Base-by-base conservation (phyloP, 2,329 filamentous ascomycete genomes). In the Emergomyces orientalis region DNA sequence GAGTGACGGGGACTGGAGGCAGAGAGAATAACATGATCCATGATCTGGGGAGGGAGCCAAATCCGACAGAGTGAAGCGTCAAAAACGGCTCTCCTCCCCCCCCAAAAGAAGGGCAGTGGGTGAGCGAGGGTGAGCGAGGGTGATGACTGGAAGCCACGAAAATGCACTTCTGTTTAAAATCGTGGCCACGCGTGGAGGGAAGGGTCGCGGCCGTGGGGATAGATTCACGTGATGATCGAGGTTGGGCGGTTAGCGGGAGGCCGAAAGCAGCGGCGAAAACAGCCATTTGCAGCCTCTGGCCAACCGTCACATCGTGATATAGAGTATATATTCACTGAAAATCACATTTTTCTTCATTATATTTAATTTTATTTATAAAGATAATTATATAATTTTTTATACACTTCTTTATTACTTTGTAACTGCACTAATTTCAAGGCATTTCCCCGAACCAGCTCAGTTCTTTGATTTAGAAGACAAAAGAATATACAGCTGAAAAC, bases 281-380 rank as follows among this genome's bases (percentile, higher is more conserved):
- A 49, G 66, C 66, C 63, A 47, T 63, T 67, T 67, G 41, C 41
- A 63, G 66, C 67, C 51, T 57, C 63, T 56, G 45, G 64, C 60
- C 65, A 67, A 67, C 66, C 57, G 64, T 68, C 62, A 67, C 74
- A 3, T 64, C 58, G 63, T 66, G 65, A 66, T 56, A 56, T 41
- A 4, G 11, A 41, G 39, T 41, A n/a, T n/a, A n/a, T n/a, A n/a
- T n/a, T n/a, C n/a, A n/a, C n/a, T n/a, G n/a, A n/a, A n/a, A n/a
- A n/a, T n/a, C n/a, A n/a, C n/a, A n/a, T n/a, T n/a, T n/a, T n/a
- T n/a, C n/a, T n/a, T n/a, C n/a, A n/a, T n/a, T n/a, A n/a, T n/a
- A n/a, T n/a, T n/a, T n/a, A n/a, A n/a, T n/a, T n/a, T n/a, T n/a
- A n/a, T n/a, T n/a, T n/a, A n/a, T n/a, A n/a, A n/a, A n/a, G n/a